Base-by-base conservation (phyloP, 208 protist species). In the Leishmania martiniquensis region DNA sequence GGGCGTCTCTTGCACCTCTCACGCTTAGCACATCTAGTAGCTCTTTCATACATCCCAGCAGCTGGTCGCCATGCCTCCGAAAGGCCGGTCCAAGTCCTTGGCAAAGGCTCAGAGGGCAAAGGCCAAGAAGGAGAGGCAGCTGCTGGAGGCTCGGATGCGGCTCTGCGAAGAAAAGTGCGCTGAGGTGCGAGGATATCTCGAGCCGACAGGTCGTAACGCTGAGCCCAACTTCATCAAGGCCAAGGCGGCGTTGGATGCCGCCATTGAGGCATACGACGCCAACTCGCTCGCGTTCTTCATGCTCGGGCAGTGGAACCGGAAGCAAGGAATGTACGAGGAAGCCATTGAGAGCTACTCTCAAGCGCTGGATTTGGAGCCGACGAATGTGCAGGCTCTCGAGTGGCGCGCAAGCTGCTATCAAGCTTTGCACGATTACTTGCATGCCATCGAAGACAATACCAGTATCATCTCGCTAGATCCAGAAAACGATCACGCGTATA, bases 401-500 rank as follows among this genome's bases (percentile, higher is more conserved):
- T 89, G 90, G 72, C 87, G 95, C n/a, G 93, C 84, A 5, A 67
- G 84, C 42, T 93, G 90, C 83, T 94, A 96, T 45, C 78, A 91
- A 52, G 62, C 77, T n/a, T 25, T 89, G 69, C 47, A 75, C n/a
- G 86, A 98, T 63, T 90, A 89, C 71, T 51, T 72, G 29, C 77
- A 87, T 55, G 96, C 95, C 32, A 93, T 98, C 54, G 87, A 92
- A 60, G 95, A 99, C 86, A 98, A 98, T 78, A 95, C 84, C 25
- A 90, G 86, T 66, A 89, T 97, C 60, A 91, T 99, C 32, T 79
- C 85, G 4, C 63, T 98, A 63, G 93, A 98, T 49, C 90, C 94
- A 1, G 81, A 93, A 25, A 98, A 98, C 83, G 94, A 95, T 75
- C 93, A 98, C 72, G 93, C 93, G 63, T 98, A 94, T 84, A 98